phyloP scores from a whole-genome alignment of 441 rosid genomes.

The Arabidopsis hybrid region DNA sequence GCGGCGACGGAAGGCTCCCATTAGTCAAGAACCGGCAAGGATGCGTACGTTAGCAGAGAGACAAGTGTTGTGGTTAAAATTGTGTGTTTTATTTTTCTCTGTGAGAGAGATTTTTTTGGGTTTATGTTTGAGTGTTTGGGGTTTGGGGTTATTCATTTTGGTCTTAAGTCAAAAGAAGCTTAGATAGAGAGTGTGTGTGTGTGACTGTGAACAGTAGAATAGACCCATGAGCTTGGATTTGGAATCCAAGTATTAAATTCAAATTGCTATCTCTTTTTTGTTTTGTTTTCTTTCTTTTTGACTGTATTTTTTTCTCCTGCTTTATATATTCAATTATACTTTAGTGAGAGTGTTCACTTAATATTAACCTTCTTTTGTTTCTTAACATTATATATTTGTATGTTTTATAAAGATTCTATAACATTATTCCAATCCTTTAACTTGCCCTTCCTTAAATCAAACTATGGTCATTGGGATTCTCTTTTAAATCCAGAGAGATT shows the following conservation, averaged over 20 bases:
- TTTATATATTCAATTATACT: not conserved
- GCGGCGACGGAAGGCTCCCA: constrained; percentile 51
- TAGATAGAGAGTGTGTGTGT: constrained; percentile 27
- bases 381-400: too few relatives aligned
- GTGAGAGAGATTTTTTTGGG: constrained; percentile 26
- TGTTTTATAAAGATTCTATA: too few relatives aligned
- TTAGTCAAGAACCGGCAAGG: constrained; percentile 43
- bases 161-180: constrained; percentile 43
- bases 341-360: not conserved
- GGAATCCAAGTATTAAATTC: constrained; percentile 39
- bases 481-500: too few relatives aligned
- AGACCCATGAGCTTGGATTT: constrained; percentile 33
- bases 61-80: not conserved
- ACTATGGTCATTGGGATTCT: too few relatives aligned
- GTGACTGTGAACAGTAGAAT: constrained; percentile 27
- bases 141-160: constrained; percentile 35
- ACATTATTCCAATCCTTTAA: too few relatives aligned
- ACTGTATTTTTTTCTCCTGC: constrained; percentile 4
- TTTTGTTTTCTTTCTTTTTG: constrained; percentile 11
- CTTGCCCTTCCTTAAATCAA: too few relatives aligned
- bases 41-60: constrained; percentile 31
- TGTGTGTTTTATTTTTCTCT: not conserved
- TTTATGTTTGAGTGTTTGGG: constrained; percentile 33
- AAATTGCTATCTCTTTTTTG: constrained; percentile 16
- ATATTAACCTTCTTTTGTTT: not conserved